Evolutionary conservation across 805 yeast genomes (phyloP).

Genomic region (Nakazawaea anatomiae): DNA sequence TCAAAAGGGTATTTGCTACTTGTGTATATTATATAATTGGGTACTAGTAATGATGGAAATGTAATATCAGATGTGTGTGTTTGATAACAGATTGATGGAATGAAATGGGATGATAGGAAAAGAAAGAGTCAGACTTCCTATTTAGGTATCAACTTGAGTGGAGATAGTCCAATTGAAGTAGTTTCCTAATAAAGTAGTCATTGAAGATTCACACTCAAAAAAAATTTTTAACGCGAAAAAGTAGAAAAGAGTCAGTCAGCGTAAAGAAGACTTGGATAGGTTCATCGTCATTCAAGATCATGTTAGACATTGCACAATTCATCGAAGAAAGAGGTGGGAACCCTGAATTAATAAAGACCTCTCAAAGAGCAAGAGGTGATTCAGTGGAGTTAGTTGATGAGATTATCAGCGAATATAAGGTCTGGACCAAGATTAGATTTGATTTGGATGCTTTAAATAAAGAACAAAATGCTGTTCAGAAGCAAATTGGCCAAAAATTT

Average conservation of each 20-base stretch:
- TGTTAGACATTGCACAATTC: conserved; percentile 91
- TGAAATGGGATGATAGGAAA: too few species aligned
- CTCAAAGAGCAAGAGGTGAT: conserved; percentile 93
- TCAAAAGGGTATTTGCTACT: too few species aligned
- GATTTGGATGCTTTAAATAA: conserved; percentile 89
- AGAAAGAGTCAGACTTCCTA: too few species aligned
- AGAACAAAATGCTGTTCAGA: conserved; percentile 81
- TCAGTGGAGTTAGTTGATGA: conserved; percentile 94
- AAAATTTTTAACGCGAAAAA: too few species aligned
- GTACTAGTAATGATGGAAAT: too few species aligned
- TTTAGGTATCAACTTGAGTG: too few species aligned
- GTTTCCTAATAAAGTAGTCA: background rate
- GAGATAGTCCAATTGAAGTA: background rate
- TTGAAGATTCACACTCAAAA: too few species aligned
- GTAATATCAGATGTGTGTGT: too few species aligned
- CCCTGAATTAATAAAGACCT: conserved; percentile 80
- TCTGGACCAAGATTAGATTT: conserved; percentile 87
- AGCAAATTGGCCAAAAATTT: conserved; percentile 86
- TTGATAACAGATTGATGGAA: too few species aligned
- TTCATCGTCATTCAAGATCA: conserved; percentile 19
- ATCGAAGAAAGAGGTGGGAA: conserved; percentile 96
- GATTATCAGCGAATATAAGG: conserved; percentile 84
- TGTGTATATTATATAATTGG: too few species aligned
- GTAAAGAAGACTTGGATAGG: too few species aligned
- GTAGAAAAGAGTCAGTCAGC: too few species aligned